Percentiles rank a stretch among this genome's conserved stretches.
Evolutionary conservation across 1,284 basidiomycete species (phyloP).

Genomic region (Malassezia obtusa): DNA sequence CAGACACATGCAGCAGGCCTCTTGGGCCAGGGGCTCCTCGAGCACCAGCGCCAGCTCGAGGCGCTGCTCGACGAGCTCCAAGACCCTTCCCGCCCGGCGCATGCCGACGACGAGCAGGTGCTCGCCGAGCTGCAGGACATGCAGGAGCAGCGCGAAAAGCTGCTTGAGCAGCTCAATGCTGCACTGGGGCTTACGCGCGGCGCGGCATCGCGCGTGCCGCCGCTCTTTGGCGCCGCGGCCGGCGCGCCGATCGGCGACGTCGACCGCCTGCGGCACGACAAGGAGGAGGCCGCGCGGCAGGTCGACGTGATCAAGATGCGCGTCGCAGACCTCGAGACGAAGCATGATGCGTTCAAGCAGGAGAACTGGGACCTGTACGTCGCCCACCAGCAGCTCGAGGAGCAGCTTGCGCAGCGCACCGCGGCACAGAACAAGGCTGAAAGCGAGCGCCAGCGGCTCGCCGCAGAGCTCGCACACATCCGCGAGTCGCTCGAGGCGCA

Average conservation of each 20-base stretch:
- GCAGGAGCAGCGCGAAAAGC: conserved; percentile 10
- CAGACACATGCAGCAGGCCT: conserved; percentile 31
- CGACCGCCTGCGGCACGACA: conserved; percentile 5
- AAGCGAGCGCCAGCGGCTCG: conserved; percentile 69
- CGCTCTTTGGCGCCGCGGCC: not conserved
- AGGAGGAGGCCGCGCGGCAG: conserved; percentile 10
- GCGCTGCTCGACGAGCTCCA: conserved; percentile 30
- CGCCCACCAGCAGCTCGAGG: conserved; percentile 71
- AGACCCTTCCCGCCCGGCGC: not conserved
- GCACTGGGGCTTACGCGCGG: not conserved
- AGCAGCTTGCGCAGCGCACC: conserved; percentile 62
- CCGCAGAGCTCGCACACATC: conserved; percentile 62
- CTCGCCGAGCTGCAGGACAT: conserved; percentile 13
- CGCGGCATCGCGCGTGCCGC: not conserved
- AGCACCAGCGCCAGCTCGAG: conserved; percentile 33
- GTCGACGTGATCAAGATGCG: conserved; percentile 7
- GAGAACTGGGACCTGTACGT: conserved; percentile 99
- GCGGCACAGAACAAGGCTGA: conserved; percentile 63
- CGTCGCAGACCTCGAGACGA: conserved; percentile 49
- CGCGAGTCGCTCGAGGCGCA: conserved; percentile 72
- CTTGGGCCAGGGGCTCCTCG: conserved; percentile 35
- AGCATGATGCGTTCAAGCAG: conserved; percentile 70
- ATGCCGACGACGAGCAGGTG: conserved; percentile 8
- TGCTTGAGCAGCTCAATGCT: conserved; percentile 6
- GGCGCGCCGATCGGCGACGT: conserved; percentile 1